These are phyloP conservation scores for Pseudoturritis turrita DNA, from an alignment of 345 rosid species.

Conservation along the genomic window DNA sequence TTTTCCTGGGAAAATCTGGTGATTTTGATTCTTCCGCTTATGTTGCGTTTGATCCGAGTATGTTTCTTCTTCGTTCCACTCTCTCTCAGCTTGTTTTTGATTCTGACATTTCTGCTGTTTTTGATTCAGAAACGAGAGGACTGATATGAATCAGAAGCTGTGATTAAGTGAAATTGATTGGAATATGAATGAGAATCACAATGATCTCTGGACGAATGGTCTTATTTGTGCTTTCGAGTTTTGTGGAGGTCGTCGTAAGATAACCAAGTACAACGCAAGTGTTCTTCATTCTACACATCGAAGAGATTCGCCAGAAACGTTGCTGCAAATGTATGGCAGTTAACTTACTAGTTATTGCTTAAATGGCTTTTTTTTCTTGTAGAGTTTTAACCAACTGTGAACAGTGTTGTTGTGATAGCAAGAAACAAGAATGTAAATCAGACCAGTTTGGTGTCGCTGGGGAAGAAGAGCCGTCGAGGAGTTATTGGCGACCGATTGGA, in stretches of 20 bases:
- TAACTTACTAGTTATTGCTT: not conserved
- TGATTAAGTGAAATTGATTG: not conserved
- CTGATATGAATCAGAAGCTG: not conserved
- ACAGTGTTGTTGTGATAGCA: constrained; percentile 23
- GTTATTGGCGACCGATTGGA: constrained; percentile 51
- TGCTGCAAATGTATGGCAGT: constrained; percentile 5
- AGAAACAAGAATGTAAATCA: not conserved
- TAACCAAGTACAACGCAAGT: constrained; percentile 14
- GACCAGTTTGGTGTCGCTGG: not conserved
- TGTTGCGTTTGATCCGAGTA: not conserved
- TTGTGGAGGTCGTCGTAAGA: constrained; percentile 29
- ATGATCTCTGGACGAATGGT: constrained; percentile 52
- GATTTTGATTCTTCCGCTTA: not conserved
- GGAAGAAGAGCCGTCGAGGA: constrained; percentile 33
- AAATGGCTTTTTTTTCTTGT: not conserved
- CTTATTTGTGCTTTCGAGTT: constrained; percentile 59
- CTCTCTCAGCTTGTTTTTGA: not conserved
- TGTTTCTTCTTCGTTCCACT: not conserved
- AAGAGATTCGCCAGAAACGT: not conserved
- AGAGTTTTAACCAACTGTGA: not conserved
- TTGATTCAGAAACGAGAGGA: not conserved
- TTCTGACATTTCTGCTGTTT: not conserved
- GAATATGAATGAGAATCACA: constrained; percentile 23
- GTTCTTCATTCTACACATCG: not conserved
- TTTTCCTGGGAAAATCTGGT: not conserved